Evolutionary conservation across 2,329 filamentous ascomycete species (phyloP), one percentile per base, ranked within the genome.

Genomic region (Claviceps maximensis): DNA sequence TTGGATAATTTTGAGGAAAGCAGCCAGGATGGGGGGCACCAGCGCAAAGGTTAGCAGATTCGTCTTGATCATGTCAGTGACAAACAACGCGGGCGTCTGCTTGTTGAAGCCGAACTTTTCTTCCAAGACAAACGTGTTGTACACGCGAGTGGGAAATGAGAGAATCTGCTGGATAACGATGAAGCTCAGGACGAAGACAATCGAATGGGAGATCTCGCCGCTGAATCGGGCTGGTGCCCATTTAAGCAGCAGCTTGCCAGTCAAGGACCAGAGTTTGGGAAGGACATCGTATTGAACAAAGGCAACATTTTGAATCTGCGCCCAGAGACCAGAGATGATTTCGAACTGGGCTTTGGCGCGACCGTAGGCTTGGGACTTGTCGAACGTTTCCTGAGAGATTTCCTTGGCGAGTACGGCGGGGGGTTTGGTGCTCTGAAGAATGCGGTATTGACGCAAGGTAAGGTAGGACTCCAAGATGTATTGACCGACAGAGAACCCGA

Each of bases 71-170:
- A 95, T 83, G 67, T 98, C 93, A 62, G 81, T 87, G 51, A 96
- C 66, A 77, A 91, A 98, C 31, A 97, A 77, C 68, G 83, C 83
- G 53, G 89, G 74, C 0, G 93, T 97, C 76, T 95, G 89, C 75
- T 98, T 98, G 72, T 98, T 98, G 80, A 98, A 98, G 49, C 93
- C 93, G 62, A 95, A 98, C 66, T 89, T 87, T 72, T 96, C 90
- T 71, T 98, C 93, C 53, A 98, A 76, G 48, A 97, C 87, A 65
- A 98, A 98, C 13, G 89, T 93, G 72, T 90, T 84, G 75, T 97
- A 98, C 69, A 96, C 83, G 53, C 83, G 86, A 55, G 83, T 79
- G 3, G 93, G 93, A 51, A 97, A 73, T 54, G 84, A 86, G 58
- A 95, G 72, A 53, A 87, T 59, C 63, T 91, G 88, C 61, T 89